phyloP scores from a whole-genome alignment of 1,284 basidiomycete genomes.

The Sutorius eximius region DNA sequence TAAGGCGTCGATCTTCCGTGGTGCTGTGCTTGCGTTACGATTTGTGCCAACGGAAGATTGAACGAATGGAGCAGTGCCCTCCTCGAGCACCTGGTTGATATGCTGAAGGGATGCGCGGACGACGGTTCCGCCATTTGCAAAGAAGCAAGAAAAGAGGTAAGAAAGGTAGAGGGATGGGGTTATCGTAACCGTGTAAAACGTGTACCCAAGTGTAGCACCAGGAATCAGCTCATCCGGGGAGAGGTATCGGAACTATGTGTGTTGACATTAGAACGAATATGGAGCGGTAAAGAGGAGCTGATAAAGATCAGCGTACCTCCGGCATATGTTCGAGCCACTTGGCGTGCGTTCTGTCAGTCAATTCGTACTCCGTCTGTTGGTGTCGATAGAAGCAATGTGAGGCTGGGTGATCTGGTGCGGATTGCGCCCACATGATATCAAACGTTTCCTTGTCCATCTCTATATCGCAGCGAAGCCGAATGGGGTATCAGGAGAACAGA shows the following conservation, averaged over 20 bases:
- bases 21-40: background rate
- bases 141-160: conserved; percentile 5
- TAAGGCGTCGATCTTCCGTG: background rate
- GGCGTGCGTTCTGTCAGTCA: conserved; percentile 38
- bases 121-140: conserved; percentile 26
- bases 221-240: conserved; percentile 42
- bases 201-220: conserved; percentile 44
- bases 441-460: conserved; percentile 49
- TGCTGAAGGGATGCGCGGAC: conserved; percentile 60
- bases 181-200: conserved; percentile 66
- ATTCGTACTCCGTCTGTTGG: conserved; percentile 56
- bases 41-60: background rate
- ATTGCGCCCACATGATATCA: conserved; percentile 65
- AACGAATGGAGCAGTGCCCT: conserved; percentile 39
- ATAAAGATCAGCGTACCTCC: conserved; percentile 39
- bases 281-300: background rate
- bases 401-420: conserved; percentile 53
- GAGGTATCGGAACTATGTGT: conserved; percentile 49
- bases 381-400: conserved; percentile 61
- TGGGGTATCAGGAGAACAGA: background rate
- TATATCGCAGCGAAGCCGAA: background rate
- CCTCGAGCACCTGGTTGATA: conserved; percentile 62
- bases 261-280: background rate
- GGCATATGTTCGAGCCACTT: conserved; percentile 57
- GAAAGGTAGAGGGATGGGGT: conserved; percentile 57